These are phyloP conservation scores for Cladophialophora immunda DNA, from an alignment of 2,329 filamentous ascomycete species.

Conservation along the genomic window DNA sequence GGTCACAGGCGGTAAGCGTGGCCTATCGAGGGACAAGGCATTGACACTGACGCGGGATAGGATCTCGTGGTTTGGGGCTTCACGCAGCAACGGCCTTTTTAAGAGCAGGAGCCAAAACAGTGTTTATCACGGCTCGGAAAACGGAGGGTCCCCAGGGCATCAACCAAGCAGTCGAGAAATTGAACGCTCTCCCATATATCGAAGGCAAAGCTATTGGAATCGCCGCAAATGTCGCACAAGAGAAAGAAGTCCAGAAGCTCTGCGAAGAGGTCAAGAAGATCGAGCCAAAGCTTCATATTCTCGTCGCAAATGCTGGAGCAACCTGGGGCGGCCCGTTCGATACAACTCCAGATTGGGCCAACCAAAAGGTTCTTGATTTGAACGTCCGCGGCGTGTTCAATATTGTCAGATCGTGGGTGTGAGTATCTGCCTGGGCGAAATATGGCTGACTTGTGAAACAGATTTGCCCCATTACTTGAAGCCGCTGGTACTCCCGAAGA, in stretches of 20 bases:
- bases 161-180: slow-evolving; percentile 11
- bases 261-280: background rate
- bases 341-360: slow-evolving; percentile 23
- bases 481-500: slow-evolving; percentile 9
- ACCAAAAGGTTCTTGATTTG: slow-evolving; percentile 30
- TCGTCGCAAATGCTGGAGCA: slow-evolving; percentile 38
- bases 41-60: slow-evolving; percentile 8
- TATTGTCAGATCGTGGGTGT: slow-evolving; percentile 42
- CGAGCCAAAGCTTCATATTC: slow-evolving; percentile 25
- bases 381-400: slow-evolving; percentile 34
- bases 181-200: slow-evolving; percentile 27
- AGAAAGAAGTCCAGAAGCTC: slow-evolving; percentile 24
- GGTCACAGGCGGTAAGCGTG: slow-evolving; percentile 32
- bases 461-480: slow-evolving; percentile 25
- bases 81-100: slow-evolving; percentile 30
- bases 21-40: too few species aligned
- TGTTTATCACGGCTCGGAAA: slow-evolving; percentile 30
- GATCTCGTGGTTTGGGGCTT: slow-evolving; percentile 43
- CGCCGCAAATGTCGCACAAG: slow-evolving; percentile 24
- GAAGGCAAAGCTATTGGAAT: slow-evolving; percentile 21
- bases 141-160: slow-evolving; percentile 12
- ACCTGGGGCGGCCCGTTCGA: slow-evolving; percentile 36
- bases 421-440: slow-evolving; percentile 23
- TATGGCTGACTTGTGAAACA: background rate
- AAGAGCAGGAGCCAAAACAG: slow-evolving; percentile 22